Evolutionary conservation across 371 early-diverging fungal species (phyloP).

Genomic region (Mucor racemosus): DNA sequence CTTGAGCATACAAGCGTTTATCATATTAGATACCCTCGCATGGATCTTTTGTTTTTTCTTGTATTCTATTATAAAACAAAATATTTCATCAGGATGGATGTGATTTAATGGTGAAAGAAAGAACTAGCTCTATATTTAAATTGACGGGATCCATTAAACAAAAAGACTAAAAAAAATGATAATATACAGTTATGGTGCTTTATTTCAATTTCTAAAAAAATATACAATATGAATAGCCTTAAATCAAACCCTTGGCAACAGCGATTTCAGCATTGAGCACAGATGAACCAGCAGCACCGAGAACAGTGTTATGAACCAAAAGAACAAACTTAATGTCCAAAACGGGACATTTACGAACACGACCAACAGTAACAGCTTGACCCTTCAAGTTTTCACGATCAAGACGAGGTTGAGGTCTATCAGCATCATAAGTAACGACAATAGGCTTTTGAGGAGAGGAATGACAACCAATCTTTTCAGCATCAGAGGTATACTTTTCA

Average conservation of each 20-base stretch:
- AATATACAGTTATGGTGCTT: conserved; percentile 2
- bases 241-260: conserved; percentile 75
- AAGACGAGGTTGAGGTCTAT: conserved; percentile 95
- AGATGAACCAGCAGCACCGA: conserved; percentile 96
- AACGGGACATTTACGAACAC: conserved; percentile 82
- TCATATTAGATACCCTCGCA: too few relatives aligned
- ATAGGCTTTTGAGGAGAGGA: conserved; percentile 87
- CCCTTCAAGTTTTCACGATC: conserved; percentile 88
- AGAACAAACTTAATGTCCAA: conserved; percentile 90
- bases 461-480: conserved; percentile 73
- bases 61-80: too few relatives aligned
- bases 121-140: too few relatives aligned
- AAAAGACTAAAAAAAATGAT: not conserved
- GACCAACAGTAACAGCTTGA: conserved; percentile 89
- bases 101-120: too few relatives aligned
- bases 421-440: conserved; percentile 69
- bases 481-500: conserved; percentile 75
- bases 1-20: too few relatives aligned
- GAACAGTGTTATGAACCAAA: conserved; percentile 93
- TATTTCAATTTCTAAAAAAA: conserved; percentile 1
- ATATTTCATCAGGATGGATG: too few relatives aligned
- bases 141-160: not conserved
- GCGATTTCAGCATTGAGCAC: conserved; percentile 96
- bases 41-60: too few relatives aligned
- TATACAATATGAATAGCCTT: conserved; percentile 16